Conservation (phyloP, 108 stramenopile species). For the Cyclotella baltica region DNA sequence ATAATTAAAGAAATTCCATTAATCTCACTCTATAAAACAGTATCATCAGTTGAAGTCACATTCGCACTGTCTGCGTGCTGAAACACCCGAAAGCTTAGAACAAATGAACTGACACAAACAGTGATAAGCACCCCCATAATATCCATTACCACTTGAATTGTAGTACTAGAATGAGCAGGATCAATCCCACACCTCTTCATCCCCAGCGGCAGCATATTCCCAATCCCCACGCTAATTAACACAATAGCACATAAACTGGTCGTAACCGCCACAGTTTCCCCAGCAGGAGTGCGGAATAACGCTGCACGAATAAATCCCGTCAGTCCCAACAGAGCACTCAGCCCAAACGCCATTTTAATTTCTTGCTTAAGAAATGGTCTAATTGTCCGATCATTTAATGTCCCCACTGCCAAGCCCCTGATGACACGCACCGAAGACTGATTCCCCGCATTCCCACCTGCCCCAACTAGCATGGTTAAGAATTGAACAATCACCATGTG, state of each 20-base stretch:
- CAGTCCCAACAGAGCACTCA: conserved; percentile 68
- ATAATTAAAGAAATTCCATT: conserved; percentile 1
- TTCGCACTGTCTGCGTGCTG: conserved; percentile 7
- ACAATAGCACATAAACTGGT: conserved; percentile 80
- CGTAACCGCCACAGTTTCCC: conserved; percentile 87
- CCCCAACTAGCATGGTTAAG: conserved; percentile 93
- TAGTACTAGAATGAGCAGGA: conserved; percentile 89
- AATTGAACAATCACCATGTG: conserved; percentile 90
- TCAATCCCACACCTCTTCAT: conserved; percentile 85
- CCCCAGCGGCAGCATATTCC: conserved; percentile 77
- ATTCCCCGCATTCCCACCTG: conserved; percentile 93
- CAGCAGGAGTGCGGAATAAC: conserved; percentile 68
- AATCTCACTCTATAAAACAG: no score
- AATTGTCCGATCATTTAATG: conserved; percentile 66
- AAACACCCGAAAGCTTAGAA: conserved; percentile 50
- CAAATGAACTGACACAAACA: conserved; percentile 60
- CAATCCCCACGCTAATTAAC: conserved; percentile 74
- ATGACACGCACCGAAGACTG: conserved; percentile 91
- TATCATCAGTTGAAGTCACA: not conserved
- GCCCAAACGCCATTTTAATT: conserved; percentile 73
- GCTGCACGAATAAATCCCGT: conserved; percentile 78
- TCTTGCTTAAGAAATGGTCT: conserved; percentile 69
- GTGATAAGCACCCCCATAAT: conserved; percentile 90
- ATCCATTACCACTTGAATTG: conserved; percentile 95
- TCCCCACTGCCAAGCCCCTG: conserved; percentile 82